Evolutionary conservation across 2,329 filamentous ascomycete genomes (phyloP).

Genomic region (Apiospora koreana): DNA sequence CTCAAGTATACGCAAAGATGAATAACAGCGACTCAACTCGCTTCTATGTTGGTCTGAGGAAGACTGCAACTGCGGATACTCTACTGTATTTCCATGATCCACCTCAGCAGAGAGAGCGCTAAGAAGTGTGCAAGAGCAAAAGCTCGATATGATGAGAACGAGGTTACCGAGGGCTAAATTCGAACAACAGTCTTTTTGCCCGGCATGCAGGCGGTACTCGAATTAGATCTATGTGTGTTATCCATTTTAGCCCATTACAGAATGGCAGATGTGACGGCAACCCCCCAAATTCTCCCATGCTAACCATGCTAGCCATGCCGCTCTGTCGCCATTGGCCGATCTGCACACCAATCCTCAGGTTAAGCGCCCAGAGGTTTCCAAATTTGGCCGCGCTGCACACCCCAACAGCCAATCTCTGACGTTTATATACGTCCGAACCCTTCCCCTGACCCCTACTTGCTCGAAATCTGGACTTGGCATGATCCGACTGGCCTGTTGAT

Average conservation of each 20-base stretch:
- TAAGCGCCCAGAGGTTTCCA: constrained; percentile 11
- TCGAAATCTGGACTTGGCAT: constrained; percentile 26
- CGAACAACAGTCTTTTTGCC: background rate
- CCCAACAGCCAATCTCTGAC: constrained; percentile 16
- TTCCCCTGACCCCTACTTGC: background rate
- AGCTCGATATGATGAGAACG: background rate
- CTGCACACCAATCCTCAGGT: background rate
- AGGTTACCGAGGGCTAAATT: background rate
- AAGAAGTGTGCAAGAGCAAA: background rate
- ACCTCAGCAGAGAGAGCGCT: background rate
- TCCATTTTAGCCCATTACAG: background rate
- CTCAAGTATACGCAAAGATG: background rate
- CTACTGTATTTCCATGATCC: background rate
- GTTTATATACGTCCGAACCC: constrained; percentile 2
- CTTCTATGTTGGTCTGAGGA: background rate
- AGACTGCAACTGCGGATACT: background rate
- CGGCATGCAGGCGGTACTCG: background rate
- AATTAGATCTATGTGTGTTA: background rate
- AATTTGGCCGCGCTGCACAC: background rate
- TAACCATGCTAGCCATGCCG: too few relatives aligned
- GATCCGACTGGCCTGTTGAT: constrained; percentile 11
- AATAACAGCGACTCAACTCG: background rate
- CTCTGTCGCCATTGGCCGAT: background rate
- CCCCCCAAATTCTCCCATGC: background rate
- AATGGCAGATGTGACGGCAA: background rate